A percentile compares a stretch with the other conserved stretches of the same genome.
phyloP scores from a whole-genome alignment of 2,329 filamentous ascomycete genomes.

The Paecilomyces dactylethromorphus region DNA sequence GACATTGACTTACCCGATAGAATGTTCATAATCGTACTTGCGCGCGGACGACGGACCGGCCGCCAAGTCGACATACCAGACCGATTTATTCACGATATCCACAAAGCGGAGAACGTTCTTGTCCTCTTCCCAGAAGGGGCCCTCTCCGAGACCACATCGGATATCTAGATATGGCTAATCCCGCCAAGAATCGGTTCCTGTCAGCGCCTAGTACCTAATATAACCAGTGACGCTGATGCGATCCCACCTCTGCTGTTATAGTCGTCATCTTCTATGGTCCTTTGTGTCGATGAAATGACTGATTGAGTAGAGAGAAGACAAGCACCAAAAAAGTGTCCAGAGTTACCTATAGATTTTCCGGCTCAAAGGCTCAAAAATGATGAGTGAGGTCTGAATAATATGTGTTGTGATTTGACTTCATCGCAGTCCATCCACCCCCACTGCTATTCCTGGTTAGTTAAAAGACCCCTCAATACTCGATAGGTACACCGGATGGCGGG shows the following conservation, averaged over 20 bases:
- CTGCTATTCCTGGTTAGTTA: background rate
- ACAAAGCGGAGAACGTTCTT: constrained; percentile 37
- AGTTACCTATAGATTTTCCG: too few relatives aligned
- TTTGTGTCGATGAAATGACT: background rate
- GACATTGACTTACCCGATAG: constrained; percentile 42
- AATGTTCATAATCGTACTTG: constrained; percentile 51
- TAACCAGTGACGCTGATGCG: background rate
- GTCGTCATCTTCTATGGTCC: background rate
- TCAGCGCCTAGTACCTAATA: background rate
- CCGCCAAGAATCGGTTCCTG: background rate
- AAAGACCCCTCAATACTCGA: background rate
- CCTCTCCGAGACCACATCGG: constrained; percentile 33
- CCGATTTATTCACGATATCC: constrained; percentile 70
- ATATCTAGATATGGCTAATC: constrained; percentile 33
- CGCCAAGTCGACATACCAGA: constrained; percentile 64
- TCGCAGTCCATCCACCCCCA: background rate
- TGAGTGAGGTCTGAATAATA: background rate
- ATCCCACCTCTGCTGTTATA: background rate
- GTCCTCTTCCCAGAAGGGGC: constrained; percentile 31
- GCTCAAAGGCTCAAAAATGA: background rate
- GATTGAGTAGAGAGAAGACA: background rate
- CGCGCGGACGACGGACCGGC: constrained; percentile 55
- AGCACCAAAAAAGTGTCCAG: too few relatives aligned
- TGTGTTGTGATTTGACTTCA: background rate
- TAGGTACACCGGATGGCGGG: background rate